Percentiles rank a stretch among this genome's conserved stretches.
Evolutionary conservation across 345 rosid species (phyloP).

Genomic region (Abelmoschus esculentus): DNA sequence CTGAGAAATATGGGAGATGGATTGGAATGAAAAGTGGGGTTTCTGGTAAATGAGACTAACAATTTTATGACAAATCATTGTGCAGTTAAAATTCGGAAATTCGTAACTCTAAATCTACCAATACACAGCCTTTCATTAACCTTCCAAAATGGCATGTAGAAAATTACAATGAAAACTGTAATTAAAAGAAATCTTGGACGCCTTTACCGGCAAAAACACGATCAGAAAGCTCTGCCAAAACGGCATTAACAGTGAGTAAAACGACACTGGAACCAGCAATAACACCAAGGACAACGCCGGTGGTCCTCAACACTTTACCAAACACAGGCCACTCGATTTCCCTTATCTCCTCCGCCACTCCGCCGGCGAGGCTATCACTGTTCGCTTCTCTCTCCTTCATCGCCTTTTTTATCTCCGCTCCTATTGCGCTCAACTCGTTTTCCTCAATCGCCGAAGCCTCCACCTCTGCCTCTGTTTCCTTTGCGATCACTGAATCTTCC

Average conservation of each 20-base stretch:
- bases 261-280: conserved; percentile 90
- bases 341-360: conserved; percentile 75
- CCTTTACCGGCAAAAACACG: conserved; percentile 74
- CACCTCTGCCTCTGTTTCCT: conserved; percentile 18
- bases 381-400: conserved; percentile 61
- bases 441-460: conserved; percentile 9
- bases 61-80: too few species aligned
- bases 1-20: conserved; percentile 14
- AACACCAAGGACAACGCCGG: conserved; percentile 84
- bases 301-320: conserved; percentile 72
- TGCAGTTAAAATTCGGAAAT: too few species aligned
- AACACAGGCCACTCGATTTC: conserved; percentile 96
- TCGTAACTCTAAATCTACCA: too few species aligned
- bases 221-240: conserved; percentile 86
- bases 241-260: conserved; percentile 79
- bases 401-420: conserved; percentile 66
- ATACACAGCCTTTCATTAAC: too few species aligned
- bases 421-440: conserved; percentile 43
- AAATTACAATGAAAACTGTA: too few species aligned
- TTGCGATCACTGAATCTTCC: conserved; percentile 21
- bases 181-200: conserved; percentile 55
- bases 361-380: conserved; percentile 37
- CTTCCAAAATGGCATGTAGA: too few species aligned
- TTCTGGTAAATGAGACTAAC: neutral
- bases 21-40: conserved; percentile 23